A percentile compares a stretch with the other conserved stretches of the same genome.
Evolutionary conservation across 2,329 filamentous ascomycete species (phyloP).

Genomic region (Sordariomycetes sp.): DNA sequence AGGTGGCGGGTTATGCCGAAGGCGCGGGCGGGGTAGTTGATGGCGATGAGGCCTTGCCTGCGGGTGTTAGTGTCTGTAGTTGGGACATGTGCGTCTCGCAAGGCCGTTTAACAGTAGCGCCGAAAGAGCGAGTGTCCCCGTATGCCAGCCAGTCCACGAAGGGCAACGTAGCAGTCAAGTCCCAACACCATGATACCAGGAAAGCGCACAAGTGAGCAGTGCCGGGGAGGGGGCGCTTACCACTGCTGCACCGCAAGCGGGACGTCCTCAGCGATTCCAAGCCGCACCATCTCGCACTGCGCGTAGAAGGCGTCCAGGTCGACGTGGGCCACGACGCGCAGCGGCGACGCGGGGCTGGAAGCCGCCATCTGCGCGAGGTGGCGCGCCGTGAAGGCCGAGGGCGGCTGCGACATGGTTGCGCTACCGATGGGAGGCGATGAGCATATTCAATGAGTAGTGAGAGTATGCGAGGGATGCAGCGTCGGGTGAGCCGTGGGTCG

Average conservation of each 20-base stretch:
- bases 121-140: background rate
- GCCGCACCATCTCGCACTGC: conserved; percentile 87
- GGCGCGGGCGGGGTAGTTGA: conserved; percentile 85
- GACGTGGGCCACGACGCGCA: conserved; percentile 82
- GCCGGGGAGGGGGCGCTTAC: conserved; percentile 27
- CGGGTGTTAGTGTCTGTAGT: conserved; percentile 8
- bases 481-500: background rate
- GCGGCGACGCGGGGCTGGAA: conserved; percentile 60
- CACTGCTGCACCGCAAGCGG: conserved; percentile 93
- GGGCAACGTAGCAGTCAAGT: too few species aligned
- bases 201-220: background rate
- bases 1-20: conserved; percentile 75
- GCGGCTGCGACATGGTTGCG: background rate
- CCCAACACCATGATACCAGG: background rate
- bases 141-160: background rate
- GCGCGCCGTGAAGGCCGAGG: conserved; percentile 74
- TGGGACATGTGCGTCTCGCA: background rate
- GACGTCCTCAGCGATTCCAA: conserved; percentile 61
- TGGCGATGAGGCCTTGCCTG: conserved; percentile 84
- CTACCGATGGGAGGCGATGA: background rate
- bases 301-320: conserved; percentile 97
- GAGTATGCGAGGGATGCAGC: too few species aligned
- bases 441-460: too few species aligned
- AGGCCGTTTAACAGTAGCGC: background rate
- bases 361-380: conserved; percentile 68